Conservation (phyloP, 805 yeast genomes). For the Gaillardinia entomophila region DNA sequence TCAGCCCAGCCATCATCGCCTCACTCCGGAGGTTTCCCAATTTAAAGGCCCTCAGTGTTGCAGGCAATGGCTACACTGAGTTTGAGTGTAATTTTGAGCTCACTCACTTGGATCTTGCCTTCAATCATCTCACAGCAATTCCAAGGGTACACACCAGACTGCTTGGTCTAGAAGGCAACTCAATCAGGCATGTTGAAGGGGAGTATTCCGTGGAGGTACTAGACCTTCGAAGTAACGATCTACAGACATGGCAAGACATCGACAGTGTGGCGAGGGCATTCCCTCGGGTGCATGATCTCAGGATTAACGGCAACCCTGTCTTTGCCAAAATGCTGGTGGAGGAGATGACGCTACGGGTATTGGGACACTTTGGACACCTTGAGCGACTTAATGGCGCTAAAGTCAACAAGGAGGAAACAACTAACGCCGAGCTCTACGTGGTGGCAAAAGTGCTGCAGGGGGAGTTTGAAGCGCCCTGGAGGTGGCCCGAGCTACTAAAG, state of each 20-base stretch:
- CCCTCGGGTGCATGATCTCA: constrained; percentile 40
- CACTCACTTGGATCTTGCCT: constrained; percentile 30
- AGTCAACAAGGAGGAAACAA: constrained; percentile 42
- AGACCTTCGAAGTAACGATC: constrained; percentile 48
- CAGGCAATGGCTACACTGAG: constrained; percentile 27
- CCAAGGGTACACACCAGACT: constrained; percentile 2
- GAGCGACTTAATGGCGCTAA: constrained; percentile 52
- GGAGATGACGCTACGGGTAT: constrained; percentile 29
- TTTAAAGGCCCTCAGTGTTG: constrained; percentile 24
- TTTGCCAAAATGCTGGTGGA: constrained; percentile 21
- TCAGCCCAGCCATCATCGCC: neutral
- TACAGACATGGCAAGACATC: constrained; percentile 43
- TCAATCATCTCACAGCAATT: too few species aligned
- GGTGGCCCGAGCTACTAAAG: constrained; percentile 40
- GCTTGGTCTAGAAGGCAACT: constrained; percentile 33
- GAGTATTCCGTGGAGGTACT: constrained; percentile 19
- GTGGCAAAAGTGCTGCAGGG: constrained; percentile 42
- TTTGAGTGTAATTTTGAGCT: too few species aligned
- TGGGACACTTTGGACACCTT: constrained; percentile 25
- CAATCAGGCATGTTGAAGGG: too few species aligned
- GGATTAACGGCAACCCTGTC: constrained; percentile 52
- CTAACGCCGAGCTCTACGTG: constrained; percentile 65
- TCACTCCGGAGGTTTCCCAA: constrained; percentile 29
- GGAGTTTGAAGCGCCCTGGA: constrained; percentile 9
- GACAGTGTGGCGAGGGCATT: constrained; percentile 35